These are phyloP conservation scores for Hyaloscypha hepaticicola DNA, from an alignment of 495 filamentous ascomycete species.

Conservation along the genomic window DNA sequence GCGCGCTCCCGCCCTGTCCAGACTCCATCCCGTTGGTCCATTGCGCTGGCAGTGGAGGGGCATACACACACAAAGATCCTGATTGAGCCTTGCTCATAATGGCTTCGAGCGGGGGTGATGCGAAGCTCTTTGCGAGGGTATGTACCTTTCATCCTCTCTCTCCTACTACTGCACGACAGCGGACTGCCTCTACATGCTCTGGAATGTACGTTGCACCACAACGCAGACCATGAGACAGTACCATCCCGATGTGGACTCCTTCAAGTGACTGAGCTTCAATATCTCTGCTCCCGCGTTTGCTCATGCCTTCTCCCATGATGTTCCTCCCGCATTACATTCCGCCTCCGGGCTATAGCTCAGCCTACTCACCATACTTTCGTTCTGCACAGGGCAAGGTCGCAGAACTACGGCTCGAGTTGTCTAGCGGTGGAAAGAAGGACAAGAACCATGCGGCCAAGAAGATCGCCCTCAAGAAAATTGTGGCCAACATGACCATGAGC, in stretches of 20 bases:
- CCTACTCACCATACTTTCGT: conserved; percentile 30
- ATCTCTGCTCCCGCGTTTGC: conserved; percentile 1
- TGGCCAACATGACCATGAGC: conserved; percentile 99
- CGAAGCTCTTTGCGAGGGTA: conserved; percentile 99
- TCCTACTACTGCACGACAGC: background rate
- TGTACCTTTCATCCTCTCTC: conserved; percentile 40
- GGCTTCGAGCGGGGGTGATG: conserved; percentile 85
- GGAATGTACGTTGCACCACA: background rate
- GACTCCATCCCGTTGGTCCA: conserved; percentile 36
- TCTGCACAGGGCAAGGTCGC: conserved; percentile 91
- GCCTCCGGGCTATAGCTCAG: conserved; percentile 23
- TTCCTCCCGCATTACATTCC: conserved; percentile 44
- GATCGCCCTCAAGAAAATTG: conserved; percentile 98
- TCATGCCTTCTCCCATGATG: conserved; percentile 38
- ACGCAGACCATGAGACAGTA: background rate
- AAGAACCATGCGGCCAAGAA: conserved; percentile 97
- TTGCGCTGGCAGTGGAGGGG: conserved; percentile 23
- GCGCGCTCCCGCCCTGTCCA: conserved; percentile 32
- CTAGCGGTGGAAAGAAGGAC: conserved; percentile 94
- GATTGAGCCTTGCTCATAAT: conserved; percentile 47
- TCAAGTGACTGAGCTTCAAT: conserved; percentile 4
- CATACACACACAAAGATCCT: conserved; percentile 16
- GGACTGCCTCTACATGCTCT: background rate
- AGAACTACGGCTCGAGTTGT: conserved; percentile 92
- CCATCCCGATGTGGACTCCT: background rate